Evolutionary conservation across 169 alveolate genomes (phyloP), one percentile per base, ranked within the genome.

Genomic region (Plasmodium gaboni): DNA sequence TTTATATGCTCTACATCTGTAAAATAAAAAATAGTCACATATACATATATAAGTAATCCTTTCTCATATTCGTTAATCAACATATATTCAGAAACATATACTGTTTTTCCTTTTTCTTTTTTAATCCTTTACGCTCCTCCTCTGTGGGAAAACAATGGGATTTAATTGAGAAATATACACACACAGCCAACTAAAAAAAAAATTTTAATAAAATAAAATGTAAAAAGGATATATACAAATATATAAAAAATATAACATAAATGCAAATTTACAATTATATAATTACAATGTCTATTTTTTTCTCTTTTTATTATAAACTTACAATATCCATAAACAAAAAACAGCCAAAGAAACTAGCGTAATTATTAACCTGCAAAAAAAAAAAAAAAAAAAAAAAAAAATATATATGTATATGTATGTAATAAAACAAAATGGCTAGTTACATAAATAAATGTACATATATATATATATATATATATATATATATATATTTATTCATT

Each of bases 251-350:
- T 32, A 32, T 32, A 32, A 32, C 44, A 32, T 32, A 32, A 32
- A 32, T 32, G 4, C 9, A 32, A 5, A 32, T 32, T 32, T 8
- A 32, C 9, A 32, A 32, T 32, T 32, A 32, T 32, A 32, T 32
- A 32, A 32, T 32, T 32, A 32, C 44, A 32, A 32, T 32, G 44
- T 32, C 44, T 32, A 32, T 65, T 2, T 28, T 22, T 8, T 65
- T 65, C 55, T 9, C 42, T 10, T 48, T 69, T 69, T 69, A 7
- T 46, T 3, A 48, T 57, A n/a, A 2, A n/a, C 91, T 68, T 83
- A 83, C 91, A 83, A 68, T 68, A 83, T 83, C 91, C 91, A 83
- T 46, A 83, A 46, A 59, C 91, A 83, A 24, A 83, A 83, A 12
- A 83, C 91, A 7, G 91, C 80, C 53, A 83, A 26, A 4, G 91